Evolutionary conservation across 257 asterid species (phyloP).

Genomic region (Nicotiana noctiflora): DNA sequence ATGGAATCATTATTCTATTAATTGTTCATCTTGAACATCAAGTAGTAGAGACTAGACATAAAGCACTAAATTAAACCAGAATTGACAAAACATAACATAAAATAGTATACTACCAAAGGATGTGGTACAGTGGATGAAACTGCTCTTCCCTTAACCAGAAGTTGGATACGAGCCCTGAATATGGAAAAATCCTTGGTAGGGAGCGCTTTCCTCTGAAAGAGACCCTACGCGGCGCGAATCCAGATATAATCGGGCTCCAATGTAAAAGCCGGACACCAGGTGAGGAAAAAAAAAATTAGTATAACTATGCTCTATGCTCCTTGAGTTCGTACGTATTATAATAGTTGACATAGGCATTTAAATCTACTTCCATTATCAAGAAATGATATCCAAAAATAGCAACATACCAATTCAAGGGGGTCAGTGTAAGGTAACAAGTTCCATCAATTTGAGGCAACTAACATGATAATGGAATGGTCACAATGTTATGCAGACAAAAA

Average conservation of each 20-base stretch:
- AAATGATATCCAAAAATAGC: neutral
- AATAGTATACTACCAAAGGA: too few relatives aligned
- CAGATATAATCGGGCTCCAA: too few relatives aligned
- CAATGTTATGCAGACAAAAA: conserved; percentile 22
- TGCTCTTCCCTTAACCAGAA: too few relatives aligned
- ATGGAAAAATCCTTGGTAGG: too few relatives aligned
- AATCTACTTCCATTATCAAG: neutral
- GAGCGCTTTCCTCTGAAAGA: too few relatives aligned
- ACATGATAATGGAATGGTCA: conserved; percentile 35
- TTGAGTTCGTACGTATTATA: neutral
- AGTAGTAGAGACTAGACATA: neutral
- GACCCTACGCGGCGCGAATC: too few relatives aligned
- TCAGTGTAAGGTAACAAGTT: conserved; percentile 20
- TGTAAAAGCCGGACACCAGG: too few relatives aligned
- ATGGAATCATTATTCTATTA: neutral
- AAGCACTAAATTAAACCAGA: neutral
- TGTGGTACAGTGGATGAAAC: too few relatives aligned
- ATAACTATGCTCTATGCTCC: too few relatives aligned
- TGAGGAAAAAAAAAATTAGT: too few relatives aligned
- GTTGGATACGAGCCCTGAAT: too few relatives aligned
- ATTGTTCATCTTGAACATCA: neutral
- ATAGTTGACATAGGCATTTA: neutral
- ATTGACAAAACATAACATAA: too few relatives aligned
- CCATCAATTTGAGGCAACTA: conserved; percentile 32
- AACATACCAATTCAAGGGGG: conserved; percentile 12